Conservation (phyloP, 1,139 yeast genomes). For the Blastobotrys apis region DNA sequence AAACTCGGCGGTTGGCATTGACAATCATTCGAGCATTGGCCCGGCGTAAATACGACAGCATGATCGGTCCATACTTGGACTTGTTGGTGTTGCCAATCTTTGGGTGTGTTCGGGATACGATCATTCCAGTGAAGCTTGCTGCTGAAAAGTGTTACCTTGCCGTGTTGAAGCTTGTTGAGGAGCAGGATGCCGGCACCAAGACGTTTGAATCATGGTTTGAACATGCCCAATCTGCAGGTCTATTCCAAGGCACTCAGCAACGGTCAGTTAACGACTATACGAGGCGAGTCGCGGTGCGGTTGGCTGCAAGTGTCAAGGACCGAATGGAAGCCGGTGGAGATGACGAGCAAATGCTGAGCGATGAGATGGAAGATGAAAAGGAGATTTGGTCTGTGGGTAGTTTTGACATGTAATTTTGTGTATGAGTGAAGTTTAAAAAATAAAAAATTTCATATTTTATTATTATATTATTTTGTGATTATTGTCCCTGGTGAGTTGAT, state of each 20-base stretch:
- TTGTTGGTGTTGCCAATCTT: conserved; percentile 69
- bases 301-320: conserved; percentile 82
- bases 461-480: too few species aligned
- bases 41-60: conserved; percentile 50
- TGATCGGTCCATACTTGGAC: conserved; percentile 50
- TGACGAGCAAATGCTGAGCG: conserved; percentile 77
- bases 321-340: conserved; percentile 90
- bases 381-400: conserved; percentile 90
- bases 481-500: too few species aligned
- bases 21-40: conserved; percentile 74
- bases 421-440: too few species aligned
- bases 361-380: conserved; percentile 75
- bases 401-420: conserved; percentile 32
- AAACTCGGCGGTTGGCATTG: conserved; percentile 73
- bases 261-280: conserved; percentile 86
- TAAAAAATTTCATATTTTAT: too few species aligned
- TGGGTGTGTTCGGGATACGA: conserved; percentile 74
- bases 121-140: conserved; percentile 88
- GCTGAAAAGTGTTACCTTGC: conserved; percentile 88
- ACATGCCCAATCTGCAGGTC: conserved; percentile 19
- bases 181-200: conserved; percentile 40
- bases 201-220: conserved; percentile 59
- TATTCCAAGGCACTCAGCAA: conserved; percentile 28
- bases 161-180: conserved; percentile 67
- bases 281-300: conserved; percentile 76